Base-by-base conservation (phyloP, 164 flowering plant genomes). In the Aristolochia contorta region DNA sequence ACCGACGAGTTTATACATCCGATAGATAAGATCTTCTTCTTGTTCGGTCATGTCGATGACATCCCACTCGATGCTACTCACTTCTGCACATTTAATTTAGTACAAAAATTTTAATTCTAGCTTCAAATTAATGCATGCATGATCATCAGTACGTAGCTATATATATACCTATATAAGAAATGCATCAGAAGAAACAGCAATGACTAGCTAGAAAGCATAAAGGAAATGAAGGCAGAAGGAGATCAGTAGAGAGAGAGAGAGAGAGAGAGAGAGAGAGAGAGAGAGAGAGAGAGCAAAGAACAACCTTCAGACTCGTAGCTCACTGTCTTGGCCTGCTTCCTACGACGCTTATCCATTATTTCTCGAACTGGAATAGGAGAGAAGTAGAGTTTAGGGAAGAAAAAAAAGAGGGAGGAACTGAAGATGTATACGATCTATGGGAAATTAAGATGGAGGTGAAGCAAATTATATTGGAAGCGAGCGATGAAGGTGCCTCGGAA, bases 1-100 rank as follows among this genome's bases (percentile, higher is more conserved):
- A 15, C 96, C 96, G 4, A 88, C 90, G 30, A 88, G 87, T 61
- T 72, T 82, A 63, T 88, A 75, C 90, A 85, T 88, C 74, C 92
- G 72, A 57, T 71, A 78, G 68, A 88, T 85, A 56, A 88, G 81
- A 72, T 88, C 96, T 67, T 85, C 88, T 78, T 88, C 96, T 72
- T 72, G 70, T 27, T 72, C 67, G n/a, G 62, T 65, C 76, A 72
- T 72, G 61, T 69, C 62, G 56, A 69, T 69, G 67, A 66, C 58
- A 33, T 68, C 76, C 69, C 76, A 72, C 58, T 72, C 76, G 23
- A 65, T 72, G 49, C 76, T 72, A 55, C 86, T 83, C 62, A 80
- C 90, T 65, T 84, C 94, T 87, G 80, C 61, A 21, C 48, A 49
- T 16, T 16, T 21, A 49, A 63, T 27, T 27, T 2, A 27, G 30